These are phyloP conservation scores for Dianthus caryophyllus DNA, from an alignment of 148 eudicot genomes.

Conservation along the genomic window DNA sequence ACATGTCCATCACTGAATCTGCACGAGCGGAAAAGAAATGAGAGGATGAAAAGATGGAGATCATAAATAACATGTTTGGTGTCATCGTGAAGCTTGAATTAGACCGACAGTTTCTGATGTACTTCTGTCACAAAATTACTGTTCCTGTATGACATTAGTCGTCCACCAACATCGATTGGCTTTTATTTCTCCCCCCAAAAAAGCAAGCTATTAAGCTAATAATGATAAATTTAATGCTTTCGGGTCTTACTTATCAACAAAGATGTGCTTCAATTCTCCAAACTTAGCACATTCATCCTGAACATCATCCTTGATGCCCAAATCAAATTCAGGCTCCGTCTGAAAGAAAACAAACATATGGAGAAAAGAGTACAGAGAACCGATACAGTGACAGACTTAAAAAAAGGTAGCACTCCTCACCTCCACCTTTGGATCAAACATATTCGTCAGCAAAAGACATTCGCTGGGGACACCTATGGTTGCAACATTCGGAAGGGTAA, in stretches of 20 bases:
- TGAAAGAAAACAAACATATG: constrained; percentile 24
- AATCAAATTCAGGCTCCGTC: constrained; percentile 83
- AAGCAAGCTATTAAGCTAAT: no score
- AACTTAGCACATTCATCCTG: constrained; percentile 67
- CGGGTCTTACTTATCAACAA: constrained; percentile 66
- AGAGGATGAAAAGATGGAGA: background rate
- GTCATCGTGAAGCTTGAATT: background rate
- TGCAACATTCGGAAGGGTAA: constrained; percentile 45
- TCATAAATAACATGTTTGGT: background rate
- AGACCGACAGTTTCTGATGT: background rate
- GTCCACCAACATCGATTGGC: background rate
- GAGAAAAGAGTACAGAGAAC: constrained; percentile 12
- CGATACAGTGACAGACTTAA: background rate
- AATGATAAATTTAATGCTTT: background rate
- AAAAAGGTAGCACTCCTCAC: constrained; percentile 28
- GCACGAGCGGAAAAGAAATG: constrained; percentile 13
- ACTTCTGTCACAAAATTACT: background rate
- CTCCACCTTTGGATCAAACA: constrained; percentile 86
- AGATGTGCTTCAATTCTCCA: constrained; percentile 64
- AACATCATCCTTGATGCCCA: constrained; percentile 83
- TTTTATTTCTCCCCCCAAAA: background rate
- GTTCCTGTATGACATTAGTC: background rate
- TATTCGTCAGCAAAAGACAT: constrained; percentile 77
- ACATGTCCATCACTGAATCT: constrained; percentile 79
- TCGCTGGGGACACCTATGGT: constrained; percentile 76